Evolutionary conservation across 2,329 filamentous ascomycete genomes (phyloP).

Genomic region (Metarhizium album): DNA sequence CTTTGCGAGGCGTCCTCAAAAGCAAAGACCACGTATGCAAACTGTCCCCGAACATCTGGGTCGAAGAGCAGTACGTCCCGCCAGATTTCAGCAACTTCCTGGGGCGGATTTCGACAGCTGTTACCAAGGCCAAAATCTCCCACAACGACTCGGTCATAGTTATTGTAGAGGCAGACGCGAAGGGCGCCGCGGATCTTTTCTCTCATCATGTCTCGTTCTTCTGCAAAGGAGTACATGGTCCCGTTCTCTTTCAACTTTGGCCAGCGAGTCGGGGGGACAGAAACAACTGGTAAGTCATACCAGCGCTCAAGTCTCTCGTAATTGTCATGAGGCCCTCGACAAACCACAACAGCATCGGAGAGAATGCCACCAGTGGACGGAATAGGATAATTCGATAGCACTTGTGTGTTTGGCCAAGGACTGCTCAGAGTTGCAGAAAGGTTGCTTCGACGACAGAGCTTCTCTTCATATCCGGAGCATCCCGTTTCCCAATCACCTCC

Average conservation of each 20-base stretch:
- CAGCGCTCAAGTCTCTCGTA: conserved; percentile 48
- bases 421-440: conserved; percentile 57
- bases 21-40: conserved; percentile 51
- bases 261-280: conserved; percentile 59
- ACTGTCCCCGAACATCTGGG: conserved; percentile 50
- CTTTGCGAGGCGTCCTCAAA: conserved; percentile 48
- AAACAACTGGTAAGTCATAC: conserved; percentile 58
- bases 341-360: conserved; percentile 61
- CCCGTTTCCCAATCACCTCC: conserved; percentile 73
- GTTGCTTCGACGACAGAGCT: conserved; percentile 63
- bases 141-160: conserved; percentile 47
- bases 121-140: conserved; percentile 57
- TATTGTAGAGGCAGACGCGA: conserved; percentile 54
- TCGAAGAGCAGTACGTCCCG: conserved; percentile 53
- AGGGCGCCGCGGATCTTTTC: conserved; percentile 64
- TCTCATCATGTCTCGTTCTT: conserved; percentile 60
- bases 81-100: conserved; percentile 56
- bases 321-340: conserved; percentile 56
- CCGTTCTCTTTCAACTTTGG: conserved; percentile 61
- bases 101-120: conserved; percentile 51
- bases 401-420: conserved; percentile 39
- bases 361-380: conserved; percentile 59
- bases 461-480: conserved; percentile 44
- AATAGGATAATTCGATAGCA: conserved; percentile 55
- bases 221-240: conserved; percentile 59